Base-by-base conservation (phyloP, 2,329 filamentous ascomycete species). In the Gnomoniopsis sp. region DNA sequence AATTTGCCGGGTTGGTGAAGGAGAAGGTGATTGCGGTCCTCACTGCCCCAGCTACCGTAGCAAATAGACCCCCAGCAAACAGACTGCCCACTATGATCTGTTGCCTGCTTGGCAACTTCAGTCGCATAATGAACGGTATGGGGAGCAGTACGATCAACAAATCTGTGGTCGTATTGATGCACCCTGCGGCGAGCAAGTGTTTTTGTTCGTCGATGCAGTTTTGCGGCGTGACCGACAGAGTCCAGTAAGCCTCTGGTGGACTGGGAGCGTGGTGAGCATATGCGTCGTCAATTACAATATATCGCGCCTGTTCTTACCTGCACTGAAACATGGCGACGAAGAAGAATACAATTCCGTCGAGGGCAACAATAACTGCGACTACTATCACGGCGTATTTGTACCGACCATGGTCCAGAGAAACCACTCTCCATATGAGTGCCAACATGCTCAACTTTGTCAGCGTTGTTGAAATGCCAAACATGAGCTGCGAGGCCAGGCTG, bases 111-210 rank as follows among this genome's bases (percentile, higher is more conserved):
- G 79, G 77, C 41, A 84, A 70, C 52, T 79, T 74, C 1, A 81
- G 67, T 17, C 71, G 68, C 63, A 76, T 70, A 10, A 82, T 72
- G 3, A 76, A 77, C 22, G 73, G 73, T 49, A 84, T 76, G 1
- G 81, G 82, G 3, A 85, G 70, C 0, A 79, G 66, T 38, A 81
- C 79, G n/a, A 81, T 76, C 12, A 80, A 66, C 47, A 87, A 76
- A 67, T 88, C 83, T 7, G 83, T 85, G 47, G 80, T 65, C 49
- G 85, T 85, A 68, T 87, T 87, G 62, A 85, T 76, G 30, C 82
- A 78, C 2, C 84, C 83, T 38, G 84, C 76, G 38, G 76, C 75
- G 33, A 82, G 74, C 30, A 84, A 75, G 53, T 83, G 80, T 0
- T 72, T 71, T 2, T 79, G 75, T 61, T 86, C 74, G 26, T 81